These are phyloP conservation scores for Endotrypanum monterogeii DNA, from an alignment of 208 protist species.

Conservation along the genomic window DNA sequence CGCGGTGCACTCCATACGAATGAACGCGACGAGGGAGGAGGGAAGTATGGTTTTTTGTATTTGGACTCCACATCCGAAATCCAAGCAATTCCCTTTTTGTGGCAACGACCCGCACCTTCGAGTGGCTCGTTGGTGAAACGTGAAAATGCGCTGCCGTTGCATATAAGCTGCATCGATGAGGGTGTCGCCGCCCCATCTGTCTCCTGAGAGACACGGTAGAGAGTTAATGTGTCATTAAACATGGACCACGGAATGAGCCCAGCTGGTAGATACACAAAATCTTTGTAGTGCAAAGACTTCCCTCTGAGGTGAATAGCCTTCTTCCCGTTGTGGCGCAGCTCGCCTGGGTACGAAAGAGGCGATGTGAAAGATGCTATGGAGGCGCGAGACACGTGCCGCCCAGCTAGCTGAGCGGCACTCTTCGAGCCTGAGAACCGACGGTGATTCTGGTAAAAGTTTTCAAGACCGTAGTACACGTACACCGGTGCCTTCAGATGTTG, in stretches of 20 bases:
- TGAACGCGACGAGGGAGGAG: constrained; percentile 4
- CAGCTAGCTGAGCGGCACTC: constrained; percentile 76
- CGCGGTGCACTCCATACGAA: constrained; percentile 60
- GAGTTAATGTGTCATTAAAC: constrained; percentile 97
- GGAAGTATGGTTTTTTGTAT: constrained; percentile 74
- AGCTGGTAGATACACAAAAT: constrained; percentile 94
- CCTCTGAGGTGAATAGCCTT: constrained; percentile 14
- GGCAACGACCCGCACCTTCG: constrained; percentile 45
- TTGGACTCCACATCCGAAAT: constrained; percentile 83
- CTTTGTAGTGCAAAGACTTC: constrained; percentile 32
- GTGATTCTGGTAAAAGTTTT: constrained; percentile 99
- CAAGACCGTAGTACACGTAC: constrained; percentile 98
- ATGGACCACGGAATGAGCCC: constrained; percentile 96
- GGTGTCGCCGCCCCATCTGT: not conserved
- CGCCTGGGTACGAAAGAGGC: constrained; percentile 65
- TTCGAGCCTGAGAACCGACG: constrained; percentile 90
- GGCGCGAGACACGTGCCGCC: constrained; percentile 21
- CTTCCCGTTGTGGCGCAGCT: constrained; percentile 38
- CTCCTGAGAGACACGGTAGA: constrained; percentile 32
- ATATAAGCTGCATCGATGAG: constrained; percentile 38
- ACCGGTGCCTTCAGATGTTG: constrained; percentile 86
- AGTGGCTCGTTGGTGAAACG: constrained; percentile 60
- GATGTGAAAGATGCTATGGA: constrained; percentile 38
- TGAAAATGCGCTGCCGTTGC: constrained; percentile 83
- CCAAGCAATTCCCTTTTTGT: constrained; percentile 96